Percentiles rank a stretch among this genome's conserved stretches.
phyloP scores from a whole-genome alignment of 352 stramenopile genomes.

The Pythium brassicae region DNA sequence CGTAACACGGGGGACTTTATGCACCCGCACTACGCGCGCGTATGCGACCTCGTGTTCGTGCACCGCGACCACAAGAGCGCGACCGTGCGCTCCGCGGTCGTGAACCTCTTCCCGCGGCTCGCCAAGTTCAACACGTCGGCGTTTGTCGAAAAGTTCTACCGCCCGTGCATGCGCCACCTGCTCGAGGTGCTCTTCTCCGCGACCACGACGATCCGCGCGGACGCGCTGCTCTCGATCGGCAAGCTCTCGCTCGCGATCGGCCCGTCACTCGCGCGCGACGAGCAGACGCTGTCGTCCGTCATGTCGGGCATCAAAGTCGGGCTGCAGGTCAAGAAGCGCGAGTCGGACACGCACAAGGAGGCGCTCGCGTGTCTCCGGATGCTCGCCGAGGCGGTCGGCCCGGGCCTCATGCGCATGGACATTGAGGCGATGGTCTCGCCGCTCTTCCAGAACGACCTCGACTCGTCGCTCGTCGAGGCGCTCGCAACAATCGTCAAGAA shows the following conservation, averaged over 20 bases:
- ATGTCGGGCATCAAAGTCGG: conserved; percentile 86
- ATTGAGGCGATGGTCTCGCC: conserved; percentile 75
- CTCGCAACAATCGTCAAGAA: conserved; percentile 83
- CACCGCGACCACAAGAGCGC: conserved; percentile 78
- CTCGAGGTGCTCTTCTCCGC: conserved; percentile 79
- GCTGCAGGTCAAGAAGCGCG: conserved; percentile 79
- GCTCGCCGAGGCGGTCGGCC: conserved; percentile 71
- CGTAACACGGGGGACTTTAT: conserved; percentile 88
- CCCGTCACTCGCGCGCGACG: conserved; percentile 65
- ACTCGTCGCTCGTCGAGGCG: conserved; percentile 77
- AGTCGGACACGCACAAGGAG: conserved; percentile 82
- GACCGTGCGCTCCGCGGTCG: conserved; percentile 75
- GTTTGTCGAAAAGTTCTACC: conserved; percentile 83
- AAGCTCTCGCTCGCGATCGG: conserved; percentile 84
- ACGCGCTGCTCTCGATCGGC: conserved; percentile 79
- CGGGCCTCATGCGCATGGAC: conserved; percentile 71
- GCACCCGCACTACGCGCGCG: conserved; percentile 75
- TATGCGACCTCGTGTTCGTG: conserved; percentile 71
- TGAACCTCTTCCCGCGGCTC: conserved; percentile 79
- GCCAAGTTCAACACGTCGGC: conserved; percentile 88
- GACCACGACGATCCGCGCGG: conserved; percentile 68
- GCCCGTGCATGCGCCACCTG: conserved; percentile 78
- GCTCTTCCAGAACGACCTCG: conserved; percentile 82
- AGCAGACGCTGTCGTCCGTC: conserved; percentile 74
- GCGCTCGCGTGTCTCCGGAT: conserved; percentile 79